Evolutionary conservation across 2,329 filamentous ascomycete species (phyloP).

Genomic region (Scolecobasidium constrictum): DNA sequence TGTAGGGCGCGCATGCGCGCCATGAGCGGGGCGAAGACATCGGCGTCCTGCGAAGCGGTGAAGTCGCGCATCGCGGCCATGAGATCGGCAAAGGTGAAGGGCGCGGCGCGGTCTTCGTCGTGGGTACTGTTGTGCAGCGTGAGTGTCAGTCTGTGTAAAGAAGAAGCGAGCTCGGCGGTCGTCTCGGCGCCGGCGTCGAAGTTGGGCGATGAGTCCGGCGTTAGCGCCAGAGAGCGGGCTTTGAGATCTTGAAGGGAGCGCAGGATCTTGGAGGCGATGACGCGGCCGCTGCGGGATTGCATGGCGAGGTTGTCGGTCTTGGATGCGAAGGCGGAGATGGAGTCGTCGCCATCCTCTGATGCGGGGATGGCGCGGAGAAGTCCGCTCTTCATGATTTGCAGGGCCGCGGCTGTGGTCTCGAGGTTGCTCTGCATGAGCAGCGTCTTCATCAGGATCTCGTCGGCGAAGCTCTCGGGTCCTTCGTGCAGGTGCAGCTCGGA

Average conservation of each 20-base stretch:
- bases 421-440: slow-evolving; percentile 69
- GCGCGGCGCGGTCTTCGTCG: slow-evolving; percentile 60
- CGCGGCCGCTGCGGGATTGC: slow-evolving; percentile 72
- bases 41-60: slow-evolving; percentile 43
- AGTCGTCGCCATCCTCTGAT: slow-evolving; percentile 52
- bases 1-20: slow-evolving; percentile 56
- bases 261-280: slow-evolving; percentile 68
- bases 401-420: slow-evolving; percentile 61
- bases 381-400: slow-evolving; percentile 53
- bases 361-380: slow-evolving; percentile 54
- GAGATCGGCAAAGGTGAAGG: slow-evolving; percentile 57
- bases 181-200: slow-evolving; percentile 61
- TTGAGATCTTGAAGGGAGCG: slow-evolving; percentile 69
- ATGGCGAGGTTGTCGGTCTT: slow-evolving; percentile 62
- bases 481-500: slow-evolving; percentile 67
- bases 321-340: slow-evolving; percentile 49
- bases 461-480: slow-evolving; percentile 62
- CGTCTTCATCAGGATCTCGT: slow-evolving; percentile 68
- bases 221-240: slow-evolving; percentile 61
- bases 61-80: slow-evolving; percentile 51
- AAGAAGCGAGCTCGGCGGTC: slow-evolving; percentile 53
- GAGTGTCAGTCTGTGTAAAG: slow-evolving; percentile 56
- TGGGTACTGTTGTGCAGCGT: slow-evolving; percentile 55
- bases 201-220: slow-evolving; percentile 52
- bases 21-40: slow-evolving; percentile 59